Percentiles rank a stretch among this genome's conserved stretches.
Conservation (phyloP, 208 protist genomes). For the Strigomonas culicis region DNA sequence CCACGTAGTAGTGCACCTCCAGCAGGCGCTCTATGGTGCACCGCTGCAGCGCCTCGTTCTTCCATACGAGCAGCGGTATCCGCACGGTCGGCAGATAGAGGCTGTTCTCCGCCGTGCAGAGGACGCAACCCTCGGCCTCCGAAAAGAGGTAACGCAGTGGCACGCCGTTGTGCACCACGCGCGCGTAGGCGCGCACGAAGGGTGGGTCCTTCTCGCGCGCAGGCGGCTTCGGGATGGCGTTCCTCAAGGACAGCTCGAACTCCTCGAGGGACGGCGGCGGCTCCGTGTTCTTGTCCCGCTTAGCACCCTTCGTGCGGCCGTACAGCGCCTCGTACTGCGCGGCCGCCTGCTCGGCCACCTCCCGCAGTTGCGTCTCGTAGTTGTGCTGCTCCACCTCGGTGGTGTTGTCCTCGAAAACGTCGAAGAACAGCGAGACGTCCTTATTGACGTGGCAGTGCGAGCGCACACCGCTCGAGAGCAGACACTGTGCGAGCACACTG, state of each 20-base stretch:
- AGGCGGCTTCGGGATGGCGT: constrained; percentile 34
- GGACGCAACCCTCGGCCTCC: neutral
- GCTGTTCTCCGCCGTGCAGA: neutral
- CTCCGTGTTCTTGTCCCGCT: constrained; percentile 25
- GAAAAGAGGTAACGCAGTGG: constrained; percentile 5
- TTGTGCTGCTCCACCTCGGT: constrained; percentile 33
- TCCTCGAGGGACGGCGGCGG: constrained; percentile 46
- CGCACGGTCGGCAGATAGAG: constrained; percentile 7
- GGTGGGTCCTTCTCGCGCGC: neutral
- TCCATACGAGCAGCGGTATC: constrained; percentile 39
- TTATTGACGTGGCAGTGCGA: constrained; percentile 32
- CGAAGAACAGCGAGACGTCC: constrained; percentile 37
- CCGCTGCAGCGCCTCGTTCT: constrained; percentile 15
- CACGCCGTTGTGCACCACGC: constrained; percentile 12
- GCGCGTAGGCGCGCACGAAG: neutral
- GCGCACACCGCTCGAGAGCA: constrained; percentile 36
- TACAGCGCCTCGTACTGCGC: constrained; percentile 52
- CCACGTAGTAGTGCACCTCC: constrained; percentile 26
- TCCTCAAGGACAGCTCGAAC: constrained; percentile 40
- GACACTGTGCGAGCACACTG: neutral
- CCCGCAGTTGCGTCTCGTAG: constrained; percentile 38
- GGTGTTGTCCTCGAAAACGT: constrained; percentile 64
- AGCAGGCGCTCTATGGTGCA: constrained; percentile 20
- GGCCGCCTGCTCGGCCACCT: constrained; percentile 44
- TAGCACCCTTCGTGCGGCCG: constrained; percentile 16